A percentile compares a stretch with the other conserved stretches of the same genome.
These are phyloP conservation scores for Aspergillus uvarum DNA, from an alignment of 2,329 filamentous ascomycete genomes.

Conservation along the genomic window DNA sequence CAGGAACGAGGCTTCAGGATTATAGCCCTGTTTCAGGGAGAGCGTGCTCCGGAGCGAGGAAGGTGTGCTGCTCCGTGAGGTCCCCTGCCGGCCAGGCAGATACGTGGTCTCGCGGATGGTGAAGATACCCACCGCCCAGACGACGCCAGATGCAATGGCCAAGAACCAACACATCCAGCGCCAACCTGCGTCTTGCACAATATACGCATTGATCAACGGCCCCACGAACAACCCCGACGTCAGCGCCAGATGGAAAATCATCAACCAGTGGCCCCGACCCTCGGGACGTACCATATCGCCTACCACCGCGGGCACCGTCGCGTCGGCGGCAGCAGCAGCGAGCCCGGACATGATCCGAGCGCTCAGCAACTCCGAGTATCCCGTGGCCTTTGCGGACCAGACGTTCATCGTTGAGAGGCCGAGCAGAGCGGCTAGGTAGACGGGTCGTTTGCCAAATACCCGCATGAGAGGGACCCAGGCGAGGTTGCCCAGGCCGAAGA, in stretches of 20 bases:
- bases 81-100: conserved; percentile 6
- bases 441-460: conserved; percentile 37
- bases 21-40: conserved; percentile 22
- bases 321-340: conserved; percentile 34
- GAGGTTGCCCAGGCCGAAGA: conserved; percentile 26
- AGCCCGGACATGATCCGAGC: conserved; percentile 31
- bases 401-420: conserved; percentile 35
- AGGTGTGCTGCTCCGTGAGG: no score
- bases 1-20: conserved; percentile 26
- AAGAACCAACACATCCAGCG: conserved; percentile 31
- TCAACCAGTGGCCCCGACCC: conserved; percentile 38
- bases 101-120: conserved; percentile 27
- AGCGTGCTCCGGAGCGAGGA: no score
- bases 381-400: conserved; percentile 33
- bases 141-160: conserved; percentile 22
- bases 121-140: conserved; percentile 21
- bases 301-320: conserved; percentile 37
- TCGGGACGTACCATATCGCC: conserved; percentile 38
- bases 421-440: conserved; percentile 37
- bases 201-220: conserved; percentile 33
- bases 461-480: conserved; percentile 30
- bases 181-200: conserved; percentile 25
- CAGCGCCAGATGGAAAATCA: conserved; percentile 41
- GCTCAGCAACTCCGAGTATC: conserved; percentile 27
- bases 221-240: conserved; percentile 39